Percentiles rank a stretch among this genome's conserved stretches.
These are phyloP conservation scores for Suillus fuscotomentosus DNA, from an alignment of 768 basidiomycete genomes.

Conservation along the genomic window DNA sequence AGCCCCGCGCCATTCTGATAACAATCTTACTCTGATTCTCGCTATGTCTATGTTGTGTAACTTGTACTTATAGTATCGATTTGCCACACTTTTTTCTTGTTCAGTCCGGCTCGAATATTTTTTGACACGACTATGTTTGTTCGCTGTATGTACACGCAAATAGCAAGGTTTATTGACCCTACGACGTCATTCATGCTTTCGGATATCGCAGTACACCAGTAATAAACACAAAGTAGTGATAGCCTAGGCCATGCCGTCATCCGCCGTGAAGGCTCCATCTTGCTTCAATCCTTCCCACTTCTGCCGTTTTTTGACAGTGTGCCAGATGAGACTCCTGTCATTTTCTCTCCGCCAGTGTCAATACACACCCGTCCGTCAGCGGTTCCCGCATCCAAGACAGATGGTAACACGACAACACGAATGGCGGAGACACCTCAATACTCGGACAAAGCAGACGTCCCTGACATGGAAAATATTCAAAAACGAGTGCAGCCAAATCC, in stretches of 20 bases:
- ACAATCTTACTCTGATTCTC: too few species aligned
- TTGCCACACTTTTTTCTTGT: too few species aligned
- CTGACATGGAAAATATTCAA: slow-evolving; percentile 3
- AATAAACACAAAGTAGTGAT: slow-evolving; percentile 48
- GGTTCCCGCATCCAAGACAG: slow-evolving; percentile 64
- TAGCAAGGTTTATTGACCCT: too few species aligned
- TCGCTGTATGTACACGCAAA: too few species aligned
- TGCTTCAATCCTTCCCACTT: too few species aligned
- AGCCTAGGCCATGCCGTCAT: slow-evolving; percentile 61
- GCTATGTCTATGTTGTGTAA: too few species aligned
- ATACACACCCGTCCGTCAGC: slow-evolving; percentile 76
- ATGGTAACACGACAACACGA: slow-evolving; percentile 63
- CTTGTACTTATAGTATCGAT: too few species aligned
- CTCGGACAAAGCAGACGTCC: slow-evolving; percentile 36
- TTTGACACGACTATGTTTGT: too few species aligned
- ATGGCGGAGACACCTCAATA: slow-evolving; percentile 65
- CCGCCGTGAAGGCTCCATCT: slow-evolving; percentile 40
- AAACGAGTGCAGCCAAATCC: not conserved
- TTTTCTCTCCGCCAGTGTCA: slow-evolving; percentile 66
- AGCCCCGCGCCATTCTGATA: too few species aligned
- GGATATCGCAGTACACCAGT: too few species aligned
- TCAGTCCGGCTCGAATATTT: too few species aligned
- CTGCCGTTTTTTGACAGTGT: slow-evolving; percentile 40
- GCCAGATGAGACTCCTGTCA: slow-evolving; percentile 12
- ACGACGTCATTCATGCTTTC: too few species aligned